Base-by-base conservation (phyloP, 2,329 filamentous ascomycete species). In the Rhinocladiella similis region DNA sequence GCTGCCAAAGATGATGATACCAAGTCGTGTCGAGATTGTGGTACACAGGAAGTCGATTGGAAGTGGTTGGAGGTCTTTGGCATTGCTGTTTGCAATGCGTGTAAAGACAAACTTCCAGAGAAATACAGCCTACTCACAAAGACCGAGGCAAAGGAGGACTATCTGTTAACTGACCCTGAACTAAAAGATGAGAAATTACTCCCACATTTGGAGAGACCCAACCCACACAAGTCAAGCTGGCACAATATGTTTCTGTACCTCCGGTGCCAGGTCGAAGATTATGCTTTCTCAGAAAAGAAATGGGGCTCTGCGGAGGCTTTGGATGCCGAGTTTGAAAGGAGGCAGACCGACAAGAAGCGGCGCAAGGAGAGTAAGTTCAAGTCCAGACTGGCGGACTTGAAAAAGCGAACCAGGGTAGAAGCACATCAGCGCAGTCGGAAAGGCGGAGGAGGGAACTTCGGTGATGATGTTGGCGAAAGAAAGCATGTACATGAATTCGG, bases 171-270 rank as follows among this genome's bases (percentile, higher is more conserved):
- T 1, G 93, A 97, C 68, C 87, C 92, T 35, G 94, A 99, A 72
- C 81, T 99, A n/a, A 88, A 88, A 66, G 94, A 99, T 68, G 83
- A 85, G 55, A 88, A 92, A 14, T 78, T 99, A 1, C 80, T 99
- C 0, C 93, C 93, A 0, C 92, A 95, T 70, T 80, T 99, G 7
- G 88, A 89, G 52, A 87, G 87, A 33, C 93, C 94, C 1, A 99
- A 99, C 67, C 94, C 94, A 0, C 94, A 97, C 75, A 97, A 97
- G 71, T 86, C 89, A 0, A 91, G 92, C 56, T 99, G 91, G 90
- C 91, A 97, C 72, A 91, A 96, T 77, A 99, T 99, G 94, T 96
- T 96, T 87, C 82, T 99, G 2, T 99, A 94, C 70, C 79, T 99
- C 19, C 88, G 94, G 1, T 95, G 85, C 59, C 94, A 99, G 69